Conservation (phyloP, 2,329 filamentous ascomycete species). For the Conoideocrella luteorostrata region DNA sequence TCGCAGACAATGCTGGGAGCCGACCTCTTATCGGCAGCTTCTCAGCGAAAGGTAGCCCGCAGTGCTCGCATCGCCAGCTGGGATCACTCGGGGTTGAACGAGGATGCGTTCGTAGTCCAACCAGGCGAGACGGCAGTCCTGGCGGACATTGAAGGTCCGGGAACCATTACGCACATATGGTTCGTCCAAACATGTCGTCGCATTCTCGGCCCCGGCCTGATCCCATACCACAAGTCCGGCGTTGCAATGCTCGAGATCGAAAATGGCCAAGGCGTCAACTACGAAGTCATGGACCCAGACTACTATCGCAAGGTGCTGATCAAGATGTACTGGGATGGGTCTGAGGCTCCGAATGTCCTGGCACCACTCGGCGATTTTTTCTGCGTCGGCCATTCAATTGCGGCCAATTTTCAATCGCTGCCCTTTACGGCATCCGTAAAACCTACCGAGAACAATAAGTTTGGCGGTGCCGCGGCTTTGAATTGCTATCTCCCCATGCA, state of each 20-base stretch:
- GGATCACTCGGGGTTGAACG: constrained; percentile 24
- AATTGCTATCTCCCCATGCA: constrained; percentile 26
- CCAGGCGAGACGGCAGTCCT: constrained; percentile 23
- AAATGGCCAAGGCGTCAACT: constrained; percentile 24
- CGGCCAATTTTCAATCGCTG: constrained; percentile 26
- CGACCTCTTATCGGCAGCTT: constrained; percentile 13
- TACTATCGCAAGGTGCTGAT: constrained; percentile 29
- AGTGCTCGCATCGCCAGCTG: constrained; percentile 23
- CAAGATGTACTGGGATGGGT: constrained; percentile 29
- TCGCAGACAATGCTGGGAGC: constrained; percentile 3
- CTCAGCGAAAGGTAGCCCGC: constrained; percentile 18
- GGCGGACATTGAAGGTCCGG: constrained; percentile 25
- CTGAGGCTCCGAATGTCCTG: constrained; percentile 23
- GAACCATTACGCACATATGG: constrained; percentile 25
- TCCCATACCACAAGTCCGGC: constrained; percentile 26
- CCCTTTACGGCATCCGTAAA: constrained; percentile 26
- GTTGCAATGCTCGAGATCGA: constrained; percentile 28
- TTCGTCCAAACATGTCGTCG: constrained; percentile 27
- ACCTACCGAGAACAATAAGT: constrained; percentile 26
- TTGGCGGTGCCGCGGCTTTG: constrained; percentile 25
- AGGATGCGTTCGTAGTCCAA: constrained; percentile 24
- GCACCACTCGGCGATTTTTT: constrained; percentile 27
- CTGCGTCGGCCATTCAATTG: constrained; percentile 25
- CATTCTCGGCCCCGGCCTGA: constrained; percentile 25
- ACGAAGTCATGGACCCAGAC: constrained; percentile 26